These are phyloP conservation scores for Luffa acutangula DNA, from an alignment of 306 rosid species.

Conservation along the genomic window DNA sequence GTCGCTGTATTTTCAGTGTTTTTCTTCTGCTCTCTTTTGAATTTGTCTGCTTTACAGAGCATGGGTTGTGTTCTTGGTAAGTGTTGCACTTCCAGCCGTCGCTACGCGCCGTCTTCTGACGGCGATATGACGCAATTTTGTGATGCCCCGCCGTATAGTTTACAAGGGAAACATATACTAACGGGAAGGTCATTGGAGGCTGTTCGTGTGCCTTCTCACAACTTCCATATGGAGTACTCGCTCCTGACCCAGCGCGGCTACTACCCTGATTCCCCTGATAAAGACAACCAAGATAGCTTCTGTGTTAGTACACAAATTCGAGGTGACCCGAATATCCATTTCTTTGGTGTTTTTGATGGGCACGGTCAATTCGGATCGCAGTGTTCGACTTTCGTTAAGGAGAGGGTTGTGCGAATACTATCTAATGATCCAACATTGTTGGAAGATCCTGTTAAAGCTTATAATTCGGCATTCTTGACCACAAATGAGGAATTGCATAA, in stretches of 20 bases:
- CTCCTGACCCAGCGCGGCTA: conserved; percentile 76
- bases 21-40: neutral
- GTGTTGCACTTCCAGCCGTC: conserved; percentile 42
- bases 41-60: neutral
- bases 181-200: conserved; percentile 62
- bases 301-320: conserved; percentile 58
- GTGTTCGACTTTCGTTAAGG: conserved; percentile 76
- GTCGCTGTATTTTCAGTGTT: neutral
- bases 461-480: conserved; percentile 46
- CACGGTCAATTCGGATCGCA: conserved; percentile 72
- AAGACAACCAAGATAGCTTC: conserved; percentile 77
- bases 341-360: conserved; percentile 94
- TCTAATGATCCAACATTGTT: conserved; percentile 41
- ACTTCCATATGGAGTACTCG: conserved; percentile 65
- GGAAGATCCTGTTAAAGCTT: conserved; percentile 68
- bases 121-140: conserved; percentile 39
- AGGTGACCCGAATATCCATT: conserved; percentile 69
- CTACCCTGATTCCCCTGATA: conserved; percentile 78
- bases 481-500: conserved; percentile 52
- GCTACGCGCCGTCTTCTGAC: conserved; percentile 38
- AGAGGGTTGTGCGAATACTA: conserved; percentile 50
- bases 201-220: conserved; percentile 58
- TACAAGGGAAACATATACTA: conserved; percentile 49
- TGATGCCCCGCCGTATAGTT: conserved; percentile 31
- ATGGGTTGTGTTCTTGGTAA: conserved; percentile 92